Percentiles rank a stretch among this genome's conserved stretches.
These are phyloP conservation scores for Volvox africanus DNA, from an alignment of 139 green algal genomes.

Conservation along the genomic window DNA sequence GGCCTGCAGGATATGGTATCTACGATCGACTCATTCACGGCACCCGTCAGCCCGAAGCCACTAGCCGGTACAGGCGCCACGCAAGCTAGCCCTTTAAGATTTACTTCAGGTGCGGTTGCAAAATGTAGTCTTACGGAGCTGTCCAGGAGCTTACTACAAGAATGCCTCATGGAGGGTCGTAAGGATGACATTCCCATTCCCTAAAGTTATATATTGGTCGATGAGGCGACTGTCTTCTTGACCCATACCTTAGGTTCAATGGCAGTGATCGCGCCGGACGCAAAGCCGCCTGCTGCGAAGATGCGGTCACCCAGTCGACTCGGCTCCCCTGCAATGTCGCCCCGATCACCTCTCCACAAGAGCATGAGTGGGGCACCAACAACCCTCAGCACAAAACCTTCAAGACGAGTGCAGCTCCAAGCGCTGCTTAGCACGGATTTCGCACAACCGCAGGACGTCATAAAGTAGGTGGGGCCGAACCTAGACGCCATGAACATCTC, in stretches of 20 bases:
- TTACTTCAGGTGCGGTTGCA: background rate
- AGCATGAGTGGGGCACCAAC: background rate
- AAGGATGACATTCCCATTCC: no score
- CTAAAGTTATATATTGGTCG: no score
- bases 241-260: background rate
- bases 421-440: conserved; percentile 36
- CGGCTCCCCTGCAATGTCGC: conserved; percentile 2
- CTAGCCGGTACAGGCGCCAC: background rate
- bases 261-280: background rate
- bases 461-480: conserved; percentile 20
- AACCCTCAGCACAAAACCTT: background rate
- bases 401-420: conserved; percentile 22
- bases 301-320: conserved; percentile 21
- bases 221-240: background rate
- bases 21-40: conserved; percentile 8
- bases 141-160: no score
- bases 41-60: background rate
- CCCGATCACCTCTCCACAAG: conserved; percentile 15
- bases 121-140: background rate
- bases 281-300: background rate
- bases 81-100: background rate
- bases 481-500: no score
- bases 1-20: conserved; percentile 39
- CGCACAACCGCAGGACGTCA: background rate
- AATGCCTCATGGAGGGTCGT: no score